A percentile compares a stretch with the other conserved stretches of the same genome.
Evolutionary conservation across 1,284 basidiomycete species (phyloP).

Genomic region (Moesziomyces aphidis): DNA sequence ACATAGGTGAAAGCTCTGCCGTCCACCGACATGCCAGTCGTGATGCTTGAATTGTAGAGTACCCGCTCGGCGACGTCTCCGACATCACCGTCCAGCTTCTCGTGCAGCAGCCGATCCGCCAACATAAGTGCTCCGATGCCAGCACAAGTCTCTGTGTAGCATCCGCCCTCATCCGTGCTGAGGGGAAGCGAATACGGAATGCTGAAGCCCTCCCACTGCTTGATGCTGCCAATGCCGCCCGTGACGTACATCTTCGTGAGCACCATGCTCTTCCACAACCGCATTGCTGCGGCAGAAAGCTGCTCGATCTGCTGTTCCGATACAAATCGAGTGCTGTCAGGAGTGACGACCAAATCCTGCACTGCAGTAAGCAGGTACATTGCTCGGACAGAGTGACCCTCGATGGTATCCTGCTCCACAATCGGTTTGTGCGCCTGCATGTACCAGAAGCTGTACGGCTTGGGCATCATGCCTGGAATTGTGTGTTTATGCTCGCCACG

Average conservation of each 20-base stretch:
- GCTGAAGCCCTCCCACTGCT: slow-evolving; percentile 40
- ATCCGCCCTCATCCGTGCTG: slow-evolving; percentile 35
- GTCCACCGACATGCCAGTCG: slow-evolving; percentile 34
- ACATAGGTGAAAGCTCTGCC: slow-evolving; percentile 31
- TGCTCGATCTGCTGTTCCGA: slow-evolving; percentile 3
- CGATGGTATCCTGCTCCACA: slow-evolving; percentile 29
- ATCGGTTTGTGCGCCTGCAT: slow-evolving; percentile 40
- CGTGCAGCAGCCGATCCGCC: slow-evolving; percentile 23
- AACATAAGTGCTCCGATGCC: slow-evolving; percentile 29
- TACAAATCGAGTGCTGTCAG: slow-evolving; percentile 2
- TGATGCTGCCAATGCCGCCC: slow-evolving; percentile 27
- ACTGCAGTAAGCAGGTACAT: slow-evolving; percentile 37
- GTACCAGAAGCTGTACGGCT: slow-evolving; percentile 33
- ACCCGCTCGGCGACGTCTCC: slow-evolving; percentile 34
- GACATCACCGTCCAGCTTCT: slow-evolving; percentile 11
- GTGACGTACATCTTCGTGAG: slow-evolving; percentile 34
- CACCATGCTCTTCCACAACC: slow-evolving; percentile 30
- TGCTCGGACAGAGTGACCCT: slow-evolving; percentile 33
- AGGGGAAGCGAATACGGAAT: slow-evolving; percentile 26
- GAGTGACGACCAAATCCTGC: slow-evolving; percentile 17
- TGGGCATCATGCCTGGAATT: slow-evolving; percentile 28
- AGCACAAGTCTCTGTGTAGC: slow-evolving; percentile 33
- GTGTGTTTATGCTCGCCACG: slow-evolving; percentile 22
- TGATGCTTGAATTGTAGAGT: slow-evolving; percentile 34
- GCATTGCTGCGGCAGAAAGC: slow-evolving; percentile 6